Base-by-base conservation (phyloP, 2,329 filamentous ascomycete species). In the Neopestalotiopsis sp. region DNA sequence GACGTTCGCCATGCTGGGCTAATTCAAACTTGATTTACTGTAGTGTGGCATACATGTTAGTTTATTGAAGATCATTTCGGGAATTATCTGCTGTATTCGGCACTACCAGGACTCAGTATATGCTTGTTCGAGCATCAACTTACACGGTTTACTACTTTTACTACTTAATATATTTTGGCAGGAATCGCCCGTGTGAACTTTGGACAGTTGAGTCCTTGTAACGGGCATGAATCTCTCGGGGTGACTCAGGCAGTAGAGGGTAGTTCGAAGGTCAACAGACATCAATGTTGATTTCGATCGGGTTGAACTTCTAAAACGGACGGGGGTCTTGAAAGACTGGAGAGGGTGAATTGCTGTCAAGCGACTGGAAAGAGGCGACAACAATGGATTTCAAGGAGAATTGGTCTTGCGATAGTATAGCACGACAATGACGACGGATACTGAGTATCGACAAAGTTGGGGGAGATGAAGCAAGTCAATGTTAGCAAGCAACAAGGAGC, bases 261-360 rank as follows among this genome's bases (percentile, higher is more conserved):
- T 85, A 76, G 82, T 83, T 73, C 85, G 85, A 74, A 85, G 78
- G 81, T 87, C 85, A 86, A 86, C 84, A 85, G 86, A 88, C 86
- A 88, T 88, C 85, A 87, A 87, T 84, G 75, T 85, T 76, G 83
- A 78, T 73, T 81, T 78, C 72, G 67, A 68, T 67, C 69, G 72
- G 69, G 71, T 72, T 66, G 66, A 69, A 70, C 12, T 67, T 71
- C 71, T 72, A 73, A 30, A 58, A 45, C 13, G 12, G 24, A 66
- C 24, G 10, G 13, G 38, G 24, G 30, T 58, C 28, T 14, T 58
- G 32, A 38, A 42, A 42, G 42, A 7, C 6, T 38, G 34, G 34
- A 9, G 3, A 42, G 28, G 40, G 62, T 20, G 4, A 14, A n/a
- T n/a, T 17, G 42, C 52, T 20, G 13, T n/a, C 45, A 52, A 24